Conservation (phyloP, 164 flowering plant genomes). For the Akebia trifoliata region DNA sequence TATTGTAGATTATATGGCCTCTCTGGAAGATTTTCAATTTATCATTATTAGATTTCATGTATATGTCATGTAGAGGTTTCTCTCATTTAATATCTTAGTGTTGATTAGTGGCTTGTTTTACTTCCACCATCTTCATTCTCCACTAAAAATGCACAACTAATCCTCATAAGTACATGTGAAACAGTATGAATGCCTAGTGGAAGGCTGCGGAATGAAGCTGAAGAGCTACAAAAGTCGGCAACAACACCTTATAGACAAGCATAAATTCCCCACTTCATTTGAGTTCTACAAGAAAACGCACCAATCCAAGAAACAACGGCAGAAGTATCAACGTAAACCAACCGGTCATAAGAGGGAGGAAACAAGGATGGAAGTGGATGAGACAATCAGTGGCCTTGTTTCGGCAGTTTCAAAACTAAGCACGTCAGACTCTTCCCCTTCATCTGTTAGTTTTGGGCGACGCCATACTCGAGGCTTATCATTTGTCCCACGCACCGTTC, state of each 20-base stretch:
- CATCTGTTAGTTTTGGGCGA: conserved; percentile 79
- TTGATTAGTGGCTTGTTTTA: too few relatives aligned
- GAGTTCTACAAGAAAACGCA: conserved; percentile 75
- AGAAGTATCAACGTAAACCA: conserved; percentile 43
- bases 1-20: background rate
- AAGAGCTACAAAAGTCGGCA: conserved; percentile 80
- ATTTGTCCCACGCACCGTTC: conserved; percentile 69
- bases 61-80: too few relatives aligned
- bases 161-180: background rate
- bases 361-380: conserved; percentile 68
- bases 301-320: conserved; percentile 74
- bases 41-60: too few relatives aligned
- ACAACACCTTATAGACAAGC: conserved; percentile 88
- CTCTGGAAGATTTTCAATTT: background rate
- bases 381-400: conserved; percentile 53
- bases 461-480: conserved; percentile 67
- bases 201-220: conserved; percentile 77
- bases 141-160: too few relatives aligned
- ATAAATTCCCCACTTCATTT: conserved; percentile 72
- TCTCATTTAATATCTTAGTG: too few relatives aligned
- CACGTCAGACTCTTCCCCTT: conserved; percentile 72
- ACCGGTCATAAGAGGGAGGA: conserved; percentile 26
- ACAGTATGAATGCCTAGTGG: conserved; percentile 96
- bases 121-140: too few relatives aligned
- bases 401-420: conserved; percentile 71